phyloP scores from a whole-genome alignment of 2,329 filamentous ascomycete genomes.

The Cladophialophora yegresii region DNA sequence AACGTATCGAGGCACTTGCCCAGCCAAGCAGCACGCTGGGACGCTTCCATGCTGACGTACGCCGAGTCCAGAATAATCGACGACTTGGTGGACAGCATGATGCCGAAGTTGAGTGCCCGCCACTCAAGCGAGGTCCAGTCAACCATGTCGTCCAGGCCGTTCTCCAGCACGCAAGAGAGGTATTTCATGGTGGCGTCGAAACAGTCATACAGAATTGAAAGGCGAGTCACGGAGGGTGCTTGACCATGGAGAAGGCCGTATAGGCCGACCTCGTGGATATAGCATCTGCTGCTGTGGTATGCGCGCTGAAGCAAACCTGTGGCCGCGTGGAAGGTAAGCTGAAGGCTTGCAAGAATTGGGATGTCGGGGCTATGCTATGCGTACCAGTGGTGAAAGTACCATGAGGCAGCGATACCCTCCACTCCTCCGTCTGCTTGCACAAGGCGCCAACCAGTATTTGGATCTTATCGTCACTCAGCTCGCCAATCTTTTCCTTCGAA shows the following conservation, averaged over 20 bases:
- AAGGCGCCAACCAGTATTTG: slow-evolving; percentile 17
- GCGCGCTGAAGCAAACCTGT: slow-evolving; percentile 9
- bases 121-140: slow-evolving; percentile 25
- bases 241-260: slow-evolving; percentile 27
- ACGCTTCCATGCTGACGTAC: slow-evolving; percentile 15
- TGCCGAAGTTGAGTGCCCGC: slow-evolving; percentile 21
- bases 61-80: slow-evolving; percentile 26
- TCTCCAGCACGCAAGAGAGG: slow-evolving; percentile 18
- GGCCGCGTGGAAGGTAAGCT: not conserved
- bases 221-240: slow-evolving; percentile 17
- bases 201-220: slow-evolving; percentile 27
- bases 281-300: slow-evolving; percentile 9
- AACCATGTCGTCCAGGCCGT: slow-evolving; percentile 17
- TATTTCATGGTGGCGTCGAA: slow-evolving; percentile 20
- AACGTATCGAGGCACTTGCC: slow-evolving; percentile 26
- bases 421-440: slow-evolving; percentile 16
- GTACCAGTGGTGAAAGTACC: slow-evolving; percentile 3
- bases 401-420: slow-evolving; percentile 11
- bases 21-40: slow-evolving; percentile 24
- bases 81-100: slow-evolving; percentile 27
- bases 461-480: slow-evolving; percentile 25
- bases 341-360: not conserved
- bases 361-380: not conserved
- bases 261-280: slow-evolving; percentile 26
- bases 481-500: slow-evolving; percentile 20